Evolutionary conservation across 352 stramenopile genomes (phyloP).

Genomic region (Peronospora farinosa): DNA sequence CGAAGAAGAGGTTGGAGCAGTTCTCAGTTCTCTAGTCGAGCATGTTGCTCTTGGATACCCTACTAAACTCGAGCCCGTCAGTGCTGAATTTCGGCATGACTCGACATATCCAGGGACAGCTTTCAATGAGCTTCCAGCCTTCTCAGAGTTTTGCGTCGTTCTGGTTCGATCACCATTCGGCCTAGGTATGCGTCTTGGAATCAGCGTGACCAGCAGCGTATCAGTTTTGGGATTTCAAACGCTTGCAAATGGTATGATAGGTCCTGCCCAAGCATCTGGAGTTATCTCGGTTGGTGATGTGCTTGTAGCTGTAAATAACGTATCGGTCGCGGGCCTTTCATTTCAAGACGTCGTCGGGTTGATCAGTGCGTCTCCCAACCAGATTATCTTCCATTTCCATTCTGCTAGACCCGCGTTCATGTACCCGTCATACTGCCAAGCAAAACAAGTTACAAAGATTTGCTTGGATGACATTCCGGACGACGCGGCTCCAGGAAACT

Average conservation of each 20-base stretch:
- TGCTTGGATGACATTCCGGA: constrained; percentile 38
- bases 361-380: constrained; percentile 53
- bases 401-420: constrained; percentile 50
- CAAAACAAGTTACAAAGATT: constrained; percentile 48
- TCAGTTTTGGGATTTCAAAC: constrained; percentile 79
- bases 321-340: constrained; percentile 40
- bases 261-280: constrained; percentile 65
- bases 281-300: constrained; percentile 70
- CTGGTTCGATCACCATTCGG: constrained; percentile 59
- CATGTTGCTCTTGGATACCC: constrained; percentile 78
- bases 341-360: constrained; percentile 79
- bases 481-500: constrained; percentile 27
- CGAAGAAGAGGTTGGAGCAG: constrained; percentile 62
- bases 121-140: constrained; percentile 41
- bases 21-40: constrained; percentile 74
- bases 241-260: constrained; percentile 63
- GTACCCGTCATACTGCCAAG: constrained; percentile 65
- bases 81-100: constrained; percentile 41
- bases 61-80: constrained; percentile 36
- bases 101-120: constrained; percentile 46
- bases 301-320: constrained; percentile 73
- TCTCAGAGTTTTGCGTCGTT: constrained; percentile 73
- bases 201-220: constrained; percentile 50
- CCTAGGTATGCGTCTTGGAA: constrained; percentile 76
- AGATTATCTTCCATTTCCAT: constrained; percentile 82